These are phyloP conservation scores for Venturia oleaginea DNA, from an alignment of 2,329 filamentous ascomycete species.

Conservation along the genomic window DNA sequence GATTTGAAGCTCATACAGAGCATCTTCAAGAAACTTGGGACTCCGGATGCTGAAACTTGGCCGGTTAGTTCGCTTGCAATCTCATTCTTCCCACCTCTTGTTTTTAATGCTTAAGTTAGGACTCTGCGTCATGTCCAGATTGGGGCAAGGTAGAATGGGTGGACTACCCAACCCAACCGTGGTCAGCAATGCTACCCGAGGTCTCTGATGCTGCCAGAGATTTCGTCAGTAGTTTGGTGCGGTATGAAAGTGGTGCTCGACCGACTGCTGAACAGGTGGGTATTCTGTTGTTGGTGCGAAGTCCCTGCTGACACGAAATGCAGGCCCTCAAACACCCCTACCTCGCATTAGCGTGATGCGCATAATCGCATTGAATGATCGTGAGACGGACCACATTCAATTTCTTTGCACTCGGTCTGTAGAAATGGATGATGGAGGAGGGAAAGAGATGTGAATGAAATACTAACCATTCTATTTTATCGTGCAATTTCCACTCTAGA, in stretches of 20 bases:
- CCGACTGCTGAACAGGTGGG: constrained; percentile 55
- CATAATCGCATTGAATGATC: not conserved
- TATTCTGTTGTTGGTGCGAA: not conserved
- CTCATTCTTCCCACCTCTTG: not conserved
- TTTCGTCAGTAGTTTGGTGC: constrained; percentile 58
- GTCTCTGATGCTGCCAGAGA: constrained; percentile 51
- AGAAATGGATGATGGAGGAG: no score
- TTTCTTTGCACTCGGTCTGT: no score
- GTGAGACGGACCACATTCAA: no score
- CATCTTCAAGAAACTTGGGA: constrained; percentile 86
- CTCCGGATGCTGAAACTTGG: constrained; percentile 72
- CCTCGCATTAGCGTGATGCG: not conserved
- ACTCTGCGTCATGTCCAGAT: constrained; percentile 64
- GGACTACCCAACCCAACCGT: constrained; percentile 57
- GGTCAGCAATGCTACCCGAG: constrained; percentile 60
- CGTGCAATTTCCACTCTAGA: no score
- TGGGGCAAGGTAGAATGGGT: constrained; percentile 82
- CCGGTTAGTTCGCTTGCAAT: constrained; percentile 45
- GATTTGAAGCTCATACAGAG: constrained; percentile 85
- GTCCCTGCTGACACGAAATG: not conserved
- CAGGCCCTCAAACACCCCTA: constrained; percentile 5
- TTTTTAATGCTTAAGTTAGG: constrained; percentile 27
- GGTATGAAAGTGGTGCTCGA: constrained; percentile 61
- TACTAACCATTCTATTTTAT: no score
- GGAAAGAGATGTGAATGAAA: no score